Percentiles rank a stretch among this genome's conserved stretches.
Evolutionary conservation across 352 stramenopile genomes (phyloP).

Genomic region (Achlya hypogyna): DNA sequence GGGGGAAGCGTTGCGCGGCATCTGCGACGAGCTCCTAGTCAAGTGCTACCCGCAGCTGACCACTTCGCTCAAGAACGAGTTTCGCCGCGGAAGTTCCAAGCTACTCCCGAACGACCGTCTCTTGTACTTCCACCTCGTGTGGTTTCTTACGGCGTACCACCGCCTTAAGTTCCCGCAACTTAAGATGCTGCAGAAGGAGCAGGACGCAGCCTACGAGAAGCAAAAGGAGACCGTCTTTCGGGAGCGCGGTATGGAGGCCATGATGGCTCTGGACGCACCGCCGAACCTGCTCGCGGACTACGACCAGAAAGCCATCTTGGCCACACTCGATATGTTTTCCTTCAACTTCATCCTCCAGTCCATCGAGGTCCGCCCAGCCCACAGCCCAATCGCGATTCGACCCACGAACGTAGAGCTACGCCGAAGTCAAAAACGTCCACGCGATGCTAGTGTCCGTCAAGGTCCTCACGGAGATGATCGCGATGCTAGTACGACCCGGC

Average conservation of each 20-base stretch:
- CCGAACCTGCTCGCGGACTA: slow-evolving; percentile 32
- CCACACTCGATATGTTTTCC: slow-evolving; percentile 85
- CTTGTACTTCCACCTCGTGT: slow-evolving; percentile 82
- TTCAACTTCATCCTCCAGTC: slow-evolving; percentile 87
- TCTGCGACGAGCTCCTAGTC: slow-evolving; percentile 59
- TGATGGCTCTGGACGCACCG: slow-evolving; percentile 40
- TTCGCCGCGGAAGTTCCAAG: slow-evolving; percentile 73
- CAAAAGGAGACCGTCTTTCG: slow-evolving; percentile 39
- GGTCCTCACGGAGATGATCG: slow-evolving; percentile 77
- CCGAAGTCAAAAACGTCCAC: slow-evolving; percentile 65
- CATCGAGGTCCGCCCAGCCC: slow-evolving; percentile 34
- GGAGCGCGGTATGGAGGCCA: slow-evolving; percentile 44
- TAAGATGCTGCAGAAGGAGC: slow-evolving; percentile 56
- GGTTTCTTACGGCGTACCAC: slow-evolving; percentile 79
- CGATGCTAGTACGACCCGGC: slow-evolving; percentile 16
- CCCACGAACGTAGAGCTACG: slow-evolving; percentile 37
- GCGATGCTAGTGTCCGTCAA: slow-evolving; percentile 76
- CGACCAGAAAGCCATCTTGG: slow-evolving; percentile 73
- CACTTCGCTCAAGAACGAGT: slow-evolving; percentile 80
- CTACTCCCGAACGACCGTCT: slow-evolving; percentile 77
- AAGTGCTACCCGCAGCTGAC: slow-evolving; percentile 83
- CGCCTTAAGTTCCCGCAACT: slow-evolving; percentile 61
- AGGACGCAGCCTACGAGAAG: slow-evolving; percentile 44
- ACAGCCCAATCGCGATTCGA: background rate
- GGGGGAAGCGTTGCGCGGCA: slow-evolving; percentile 37